Base-by-base conservation (phyloP, 73 alveolate species). In the Paramecium octaurelia region DNA sequence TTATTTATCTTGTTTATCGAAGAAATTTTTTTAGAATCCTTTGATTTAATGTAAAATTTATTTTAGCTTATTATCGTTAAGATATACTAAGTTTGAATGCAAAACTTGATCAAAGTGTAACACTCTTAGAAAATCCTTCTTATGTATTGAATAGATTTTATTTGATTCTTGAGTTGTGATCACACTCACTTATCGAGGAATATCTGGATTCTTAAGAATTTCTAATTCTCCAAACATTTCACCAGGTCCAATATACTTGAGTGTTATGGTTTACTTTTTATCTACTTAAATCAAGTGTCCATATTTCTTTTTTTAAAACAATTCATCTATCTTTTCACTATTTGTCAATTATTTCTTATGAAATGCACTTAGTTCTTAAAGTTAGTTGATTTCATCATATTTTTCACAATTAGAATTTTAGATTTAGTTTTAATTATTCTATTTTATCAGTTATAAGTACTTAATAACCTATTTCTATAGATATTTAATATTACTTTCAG, bases 161-260 rank as follows among this genome's bases (percentile, higher is more conserved):
- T 75, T 75, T 42, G 4, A 11, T 42, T 75, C 88, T 42, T 75
- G 40, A 29, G 88, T 75, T 38, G 88, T 38, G 3, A 75, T 23
- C 0, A 75, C 88, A 75, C 88, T 75, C 16, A 75, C 20, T 23
- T 75, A 75, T 38, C 88, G 8, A 75, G 60, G 38, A 12, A 75
- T 34, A 14, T 75, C 88, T 4, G 68, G 36, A 23, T 75, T 38
- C n/a, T 75, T 75, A 29, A 75, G 40, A 23, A 75, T 38, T 38
- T 75, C 88, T 75, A 75, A 75, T 75, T 75, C 88, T 18, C 88
- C 88, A 75, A 75, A 75, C 88, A 75, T 75, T 75, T 75, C 88
- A 1, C 88, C 88, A 4, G 46, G 69, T 42, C 88, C 88, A n/a
- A 75, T 23, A 75, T 38, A 75, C 35, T 75, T 75, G 0, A 75